These are phyloP conservation scores for Acanthamoeba triangularis DNA, from an alignment of 208 protist genomes.

Conservation along the genomic window DNA sequence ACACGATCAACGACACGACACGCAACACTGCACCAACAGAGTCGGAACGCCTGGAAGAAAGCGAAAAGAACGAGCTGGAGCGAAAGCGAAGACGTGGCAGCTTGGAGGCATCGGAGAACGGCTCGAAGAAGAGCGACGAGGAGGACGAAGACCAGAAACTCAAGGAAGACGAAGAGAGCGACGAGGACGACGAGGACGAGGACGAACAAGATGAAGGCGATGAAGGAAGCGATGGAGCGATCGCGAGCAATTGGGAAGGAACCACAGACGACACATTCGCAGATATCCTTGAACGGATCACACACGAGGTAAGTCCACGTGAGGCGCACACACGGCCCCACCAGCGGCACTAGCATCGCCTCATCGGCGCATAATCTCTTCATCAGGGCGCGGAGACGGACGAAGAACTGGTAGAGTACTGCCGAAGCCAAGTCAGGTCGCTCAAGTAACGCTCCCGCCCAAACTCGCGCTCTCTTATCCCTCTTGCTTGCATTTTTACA, in stretches of 20 bases:
- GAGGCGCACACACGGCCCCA: background rate
- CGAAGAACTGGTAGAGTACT: constrained; percentile 25
- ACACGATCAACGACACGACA: too few species aligned
- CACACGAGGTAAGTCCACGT: background rate
- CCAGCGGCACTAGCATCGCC: background rate
- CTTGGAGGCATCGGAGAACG: background rate
- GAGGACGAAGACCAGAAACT: background rate
- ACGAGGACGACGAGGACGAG: background rate
- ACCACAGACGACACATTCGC: background rate
- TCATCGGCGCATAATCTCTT: background rate
- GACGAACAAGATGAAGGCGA: background rate
- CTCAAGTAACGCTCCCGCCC: background rate
- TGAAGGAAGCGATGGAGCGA: background rate
- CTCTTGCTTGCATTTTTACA: background rate
- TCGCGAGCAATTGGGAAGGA: background rate
- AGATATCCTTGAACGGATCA: background rate
- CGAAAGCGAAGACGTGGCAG: background rate
- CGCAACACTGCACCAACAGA: background rate
- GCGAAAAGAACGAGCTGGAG: background rate
- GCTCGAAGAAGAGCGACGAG: background rate
- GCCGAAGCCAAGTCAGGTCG: background rate
- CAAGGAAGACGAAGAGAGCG: background rate
- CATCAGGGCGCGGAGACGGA: background rate
- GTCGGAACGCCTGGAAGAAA: background rate
- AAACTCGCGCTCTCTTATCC: background rate